These are phyloP conservation scores for Phenoliferia sp. DNA, from an alignment of 1,284 basidiomycete genomes.

Conservation along the genomic window DNA sequence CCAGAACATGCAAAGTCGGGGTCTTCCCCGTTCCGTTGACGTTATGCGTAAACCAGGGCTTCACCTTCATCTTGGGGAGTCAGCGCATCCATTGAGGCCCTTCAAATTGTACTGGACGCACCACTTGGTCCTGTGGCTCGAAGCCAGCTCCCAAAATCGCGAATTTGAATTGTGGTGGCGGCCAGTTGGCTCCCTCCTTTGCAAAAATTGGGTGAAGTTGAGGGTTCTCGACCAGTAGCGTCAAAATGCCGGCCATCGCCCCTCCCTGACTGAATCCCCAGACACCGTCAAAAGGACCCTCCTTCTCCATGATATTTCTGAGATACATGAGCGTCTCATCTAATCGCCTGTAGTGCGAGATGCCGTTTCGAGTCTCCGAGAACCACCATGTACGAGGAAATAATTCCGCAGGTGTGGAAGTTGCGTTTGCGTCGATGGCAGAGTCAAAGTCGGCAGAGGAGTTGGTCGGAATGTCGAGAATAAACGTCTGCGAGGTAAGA, in stretches of 20 bases:
- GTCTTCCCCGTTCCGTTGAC: conserved; percentile 41
- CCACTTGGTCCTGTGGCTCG: conserved; percentile 13
- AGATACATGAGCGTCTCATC: conserved; percentile 53
- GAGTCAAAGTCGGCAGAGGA: conserved; percentile 54
- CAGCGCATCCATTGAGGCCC: too few relatives aligned
- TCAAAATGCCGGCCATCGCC: conserved; percentile 23
- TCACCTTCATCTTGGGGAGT: conserved; percentile 30
- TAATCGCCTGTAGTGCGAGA: conserved; percentile 40
- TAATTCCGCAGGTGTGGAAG: conserved; percentile 55
- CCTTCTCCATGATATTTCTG: conserved; percentile 45
- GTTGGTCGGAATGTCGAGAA: conserved; percentile 59
- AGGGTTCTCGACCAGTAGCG: conserved; percentile 27
- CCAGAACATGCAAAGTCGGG: conserved; percentile 74
- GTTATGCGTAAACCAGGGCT: conserved; percentile 40
- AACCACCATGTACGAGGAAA: conserved; percentile 68
- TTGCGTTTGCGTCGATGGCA: conserved; percentile 45
- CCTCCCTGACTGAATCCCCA: conserved; percentile 49
- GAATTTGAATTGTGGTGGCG: conserved; percentile 38
- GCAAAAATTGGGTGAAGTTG: conserved; percentile 64
- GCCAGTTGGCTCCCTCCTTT: conserved; percentile 54
- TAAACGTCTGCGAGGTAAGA: conserved; percentile 45
- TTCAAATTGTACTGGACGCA: too few relatives aligned
- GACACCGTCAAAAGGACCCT: conserved; percentile 46
- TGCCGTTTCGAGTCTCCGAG: conserved; percentile 43
- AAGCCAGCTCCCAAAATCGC: conserved; percentile 62